Evolutionary conservation across 2,329 filamentous ascomycete genomes (phyloP).

Genomic region (Fusarium veterinarium): DNA sequence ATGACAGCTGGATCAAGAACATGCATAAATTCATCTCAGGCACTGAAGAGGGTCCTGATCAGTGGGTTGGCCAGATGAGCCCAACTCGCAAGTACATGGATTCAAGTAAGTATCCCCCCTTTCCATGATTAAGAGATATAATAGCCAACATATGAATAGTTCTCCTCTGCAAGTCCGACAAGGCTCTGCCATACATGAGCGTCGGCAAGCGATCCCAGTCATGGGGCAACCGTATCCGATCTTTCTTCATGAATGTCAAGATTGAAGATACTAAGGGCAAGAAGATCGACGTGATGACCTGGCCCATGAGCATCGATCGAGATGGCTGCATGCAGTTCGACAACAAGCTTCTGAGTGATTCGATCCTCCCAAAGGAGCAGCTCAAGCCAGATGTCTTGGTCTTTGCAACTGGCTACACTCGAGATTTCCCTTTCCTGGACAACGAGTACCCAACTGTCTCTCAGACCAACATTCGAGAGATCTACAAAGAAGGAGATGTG

Average conservation of each 20-base stretch:
- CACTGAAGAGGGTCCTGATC: conserved; percentile 58
- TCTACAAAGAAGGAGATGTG: conserved; percentile 58
- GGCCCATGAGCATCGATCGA: conserved; percentile 54
- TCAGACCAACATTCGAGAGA: conserved; percentile 62
- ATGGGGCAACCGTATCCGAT: conserved; percentile 50
- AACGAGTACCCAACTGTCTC: conserved; percentile 56
- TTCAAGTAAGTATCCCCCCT: conserved; percentile 42
- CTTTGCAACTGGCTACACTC: conserved; percentile 60
- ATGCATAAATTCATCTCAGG: conserved; percentile 59
- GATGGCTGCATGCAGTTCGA: conserved; percentile 53
- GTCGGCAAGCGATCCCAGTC: conserved; percentile 49
- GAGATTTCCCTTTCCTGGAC: conserved; percentile 55
- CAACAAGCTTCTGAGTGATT: conserved; percentile 44
- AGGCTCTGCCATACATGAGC: conserved; percentile 57
- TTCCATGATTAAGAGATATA: neutral
- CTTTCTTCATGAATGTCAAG: conserved; percentile 53
- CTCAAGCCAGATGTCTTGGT: conserved; percentile 58
- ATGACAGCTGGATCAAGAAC: conserved; percentile 58
- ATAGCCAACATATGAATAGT: conserved; percentile 44
- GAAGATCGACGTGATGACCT: conserved; percentile 57
- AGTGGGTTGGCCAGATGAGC: conserved; percentile 60
- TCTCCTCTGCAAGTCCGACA: conserved; percentile 58
- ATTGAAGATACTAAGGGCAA: conserved; percentile 53
- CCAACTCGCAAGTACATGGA: conserved; percentile 51
- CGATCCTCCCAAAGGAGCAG: conserved; percentile 36